Base-by-base conservation (phyloP, 352 stramenopile genomes). In the Globisporangium solare region DNA sequence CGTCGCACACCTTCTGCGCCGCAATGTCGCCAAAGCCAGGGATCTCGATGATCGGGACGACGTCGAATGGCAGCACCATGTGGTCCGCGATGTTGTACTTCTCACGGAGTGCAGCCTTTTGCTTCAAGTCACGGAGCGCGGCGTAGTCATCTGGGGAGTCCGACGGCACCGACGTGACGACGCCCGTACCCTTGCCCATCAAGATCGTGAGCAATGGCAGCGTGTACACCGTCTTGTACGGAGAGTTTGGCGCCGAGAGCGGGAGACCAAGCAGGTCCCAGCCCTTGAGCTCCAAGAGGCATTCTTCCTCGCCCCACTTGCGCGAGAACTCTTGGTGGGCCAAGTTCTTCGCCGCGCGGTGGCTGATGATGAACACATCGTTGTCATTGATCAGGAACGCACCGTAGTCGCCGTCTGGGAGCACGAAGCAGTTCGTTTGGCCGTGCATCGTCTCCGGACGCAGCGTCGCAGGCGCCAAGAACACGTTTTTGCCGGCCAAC, bases 31-130 rank as follows among this genome's bases (percentile, higher is more conserved):
- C 98, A 60, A 99, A 99, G 47, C 97, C 97, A 22, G 97, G 96
- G 70, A 99, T 99, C 42, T 98, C 91, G 64, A 99, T 99, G 78
- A 99, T 99, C 13, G 97, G 97, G 32, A 99, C 95, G n/a, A 98
- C 92, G 31, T 99, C 96, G 70, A 91, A 99, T 13, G 95, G 94
- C 60, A 98, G 51, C 31, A 99, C 95, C 97, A 99, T 99, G 66
- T 99, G 89, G 62, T 98, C 96, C 31, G 86, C 96, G 54, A 99
- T 97, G 61, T 89, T 84, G 78, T 98, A 99, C 86, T 99, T 99
- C 53, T 97, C 94, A 55, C 97, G 92, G 58, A 99, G 94, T 56
- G 98, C 92, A 14, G 92, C 71, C 81, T 99, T 99, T 52, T 99
- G 93, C 83, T 99, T 98, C 42, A 99, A 80, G 57, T 99, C 96